phyloP scores from a whole-genome alignment of 768 basidiomycete genomes.

The Boletus pseudopeckii region DNA sequence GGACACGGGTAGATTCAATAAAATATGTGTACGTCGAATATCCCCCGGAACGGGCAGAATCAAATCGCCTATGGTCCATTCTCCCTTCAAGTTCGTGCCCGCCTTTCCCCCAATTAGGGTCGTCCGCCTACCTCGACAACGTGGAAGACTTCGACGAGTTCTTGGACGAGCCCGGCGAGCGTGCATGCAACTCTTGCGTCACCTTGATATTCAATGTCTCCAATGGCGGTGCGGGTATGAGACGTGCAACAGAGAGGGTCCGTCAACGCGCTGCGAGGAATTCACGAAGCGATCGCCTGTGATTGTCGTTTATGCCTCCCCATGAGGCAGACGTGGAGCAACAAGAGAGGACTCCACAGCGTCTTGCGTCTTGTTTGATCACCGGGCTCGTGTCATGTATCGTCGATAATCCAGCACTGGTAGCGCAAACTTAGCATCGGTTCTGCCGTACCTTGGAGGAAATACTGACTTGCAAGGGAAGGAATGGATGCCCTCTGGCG shows the following conservation, averaged over 20 bases:
- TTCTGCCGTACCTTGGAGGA: too few species aligned
- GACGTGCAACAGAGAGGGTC: conserved; percentile 58
- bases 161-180: conserved; percentile 67
- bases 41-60: conserved; percentile 83
- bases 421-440: too few species aligned
- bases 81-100: conserved; percentile 72
- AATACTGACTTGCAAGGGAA: too few species aligned
- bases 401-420: too few species aligned
- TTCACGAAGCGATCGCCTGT: conserved; percentile 42
- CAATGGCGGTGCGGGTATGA: conserved; percentile 29
- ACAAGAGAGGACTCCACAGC: too few species aligned
- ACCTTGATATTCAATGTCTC: conserved; percentile 35
- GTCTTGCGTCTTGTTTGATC: too few species aligned
- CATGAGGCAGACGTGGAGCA: too few species aligned
- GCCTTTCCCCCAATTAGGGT: conserved; percentile 73
- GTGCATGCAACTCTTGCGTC: conserved; percentile 43
- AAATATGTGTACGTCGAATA: conserved; percentile 55
- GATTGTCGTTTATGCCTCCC: too few species aligned
- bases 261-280: conserved; percentile 61
- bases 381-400: too few species aligned
- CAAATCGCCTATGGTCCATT: conserved; percentile 82
- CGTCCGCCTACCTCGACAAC: conserved; percentile 78
- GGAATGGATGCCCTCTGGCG: too few species aligned
- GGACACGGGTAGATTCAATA: background rate
- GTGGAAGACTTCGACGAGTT: conserved; percentile 82